A percentile compares a stretch with the other conserved stretches of the same genome.
Evolutionary conservation across 2,329 filamentous ascomycete species (phyloP).

Genomic region (Exutisphaerella laricina): DNA sequence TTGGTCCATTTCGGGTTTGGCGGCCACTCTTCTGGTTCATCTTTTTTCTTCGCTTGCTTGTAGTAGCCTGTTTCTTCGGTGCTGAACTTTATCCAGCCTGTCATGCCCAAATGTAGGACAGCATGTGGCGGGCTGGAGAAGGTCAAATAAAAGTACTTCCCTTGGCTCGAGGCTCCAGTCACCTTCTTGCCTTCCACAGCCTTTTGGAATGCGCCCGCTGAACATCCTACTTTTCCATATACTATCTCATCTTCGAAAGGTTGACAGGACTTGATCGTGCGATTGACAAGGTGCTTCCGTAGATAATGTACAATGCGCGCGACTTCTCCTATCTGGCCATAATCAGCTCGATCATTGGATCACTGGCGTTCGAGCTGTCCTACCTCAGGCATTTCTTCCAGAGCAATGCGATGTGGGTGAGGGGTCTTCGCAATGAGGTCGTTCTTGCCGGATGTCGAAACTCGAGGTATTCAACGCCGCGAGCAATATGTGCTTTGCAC

Average conservation of each 20-base stretch:
- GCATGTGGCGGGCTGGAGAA: constrained; percentile 74
- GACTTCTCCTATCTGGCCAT: constrained; percentile 51
- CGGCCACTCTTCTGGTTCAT: constrained; percentile 63
- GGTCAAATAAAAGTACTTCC: constrained; percentile 95
- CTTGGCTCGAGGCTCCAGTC: constrained; percentile 69
- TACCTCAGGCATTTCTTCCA: constrained; percentile 24
- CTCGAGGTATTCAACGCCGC: background rate
- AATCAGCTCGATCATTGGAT: too few relatives aligned
- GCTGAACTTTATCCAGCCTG: constrained; percentile 82
- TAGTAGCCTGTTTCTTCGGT: constrained; percentile 75
- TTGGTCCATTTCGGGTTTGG: constrained; percentile 86
- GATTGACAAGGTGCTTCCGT: constrained; percentile 75
- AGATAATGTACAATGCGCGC: constrained; percentile 83
- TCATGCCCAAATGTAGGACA: constrained; percentile 51
- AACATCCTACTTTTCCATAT: constrained; percentile 79
- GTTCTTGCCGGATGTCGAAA: too few relatives aligned
- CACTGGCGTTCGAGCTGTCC: too few relatives aligned
- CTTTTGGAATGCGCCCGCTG: constrained; percentile 65
- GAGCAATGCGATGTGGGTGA: background rate
- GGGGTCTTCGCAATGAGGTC: too few relatives aligned
- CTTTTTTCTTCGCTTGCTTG: constrained; percentile 52
- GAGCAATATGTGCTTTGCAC: background rate
- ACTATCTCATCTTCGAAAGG: constrained; percentile 77
- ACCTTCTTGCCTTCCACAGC: constrained; percentile 71
- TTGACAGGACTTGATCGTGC: constrained; percentile 63